phyloP scores from a whole-genome alignment of 2,329 filamentous ascomycete species.

The Lachnellula occidentalis region DNA sequence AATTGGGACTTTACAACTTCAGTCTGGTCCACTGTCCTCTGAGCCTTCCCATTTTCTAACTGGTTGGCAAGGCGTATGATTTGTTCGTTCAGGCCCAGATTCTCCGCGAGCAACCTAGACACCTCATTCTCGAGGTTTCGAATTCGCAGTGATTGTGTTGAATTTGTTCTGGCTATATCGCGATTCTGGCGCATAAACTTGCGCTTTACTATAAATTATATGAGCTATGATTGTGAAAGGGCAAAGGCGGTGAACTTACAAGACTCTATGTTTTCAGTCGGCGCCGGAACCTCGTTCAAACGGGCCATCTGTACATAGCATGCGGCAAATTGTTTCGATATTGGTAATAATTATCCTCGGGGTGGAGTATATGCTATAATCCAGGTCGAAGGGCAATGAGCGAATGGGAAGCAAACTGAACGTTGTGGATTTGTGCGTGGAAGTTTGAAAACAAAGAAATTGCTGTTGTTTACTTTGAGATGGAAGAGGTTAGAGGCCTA shows the following conservation, averaged over 20 bases:
- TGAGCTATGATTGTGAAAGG: slow-evolving; percentile 1
- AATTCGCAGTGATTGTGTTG: slow-evolving; percentile 70
- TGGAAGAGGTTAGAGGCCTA: background rate
- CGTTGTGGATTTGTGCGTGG: background rate
- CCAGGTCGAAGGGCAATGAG: background rate
- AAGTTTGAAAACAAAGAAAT: background rate
- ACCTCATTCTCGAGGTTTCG: slow-evolving; percentile 71
- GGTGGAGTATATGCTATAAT: background rate
- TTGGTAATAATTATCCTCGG: background rate
- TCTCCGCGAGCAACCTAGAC: slow-evolving; percentile 70
- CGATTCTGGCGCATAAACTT: slow-evolving; percentile 79
- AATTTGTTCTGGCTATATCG: slow-evolving; percentile 76
- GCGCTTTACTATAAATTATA: slow-evolving; percentile 56
- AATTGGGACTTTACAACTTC: slow-evolving; percentile 65
- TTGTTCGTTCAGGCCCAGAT: slow-evolving; percentile 65
- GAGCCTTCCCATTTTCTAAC: slow-evolving; percentile 54
- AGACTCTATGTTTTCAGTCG: slow-evolving; percentile 65
- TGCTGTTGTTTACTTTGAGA: background rate
- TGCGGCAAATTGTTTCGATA: slow-evolving; percentile 18
- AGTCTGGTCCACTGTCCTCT: slow-evolving; percentile 59
- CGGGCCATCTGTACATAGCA: slow-evolving; percentile 57
- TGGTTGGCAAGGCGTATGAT: slow-evolving; percentile 65
- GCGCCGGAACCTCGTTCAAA: slow-evolving; percentile 68
- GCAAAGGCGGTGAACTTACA: slow-evolving; percentile 44
- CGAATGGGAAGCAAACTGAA: background rate